phyloP scores from a whole-genome alignment of 73 alveolate species.

The Loxodes magnus region DNA sequence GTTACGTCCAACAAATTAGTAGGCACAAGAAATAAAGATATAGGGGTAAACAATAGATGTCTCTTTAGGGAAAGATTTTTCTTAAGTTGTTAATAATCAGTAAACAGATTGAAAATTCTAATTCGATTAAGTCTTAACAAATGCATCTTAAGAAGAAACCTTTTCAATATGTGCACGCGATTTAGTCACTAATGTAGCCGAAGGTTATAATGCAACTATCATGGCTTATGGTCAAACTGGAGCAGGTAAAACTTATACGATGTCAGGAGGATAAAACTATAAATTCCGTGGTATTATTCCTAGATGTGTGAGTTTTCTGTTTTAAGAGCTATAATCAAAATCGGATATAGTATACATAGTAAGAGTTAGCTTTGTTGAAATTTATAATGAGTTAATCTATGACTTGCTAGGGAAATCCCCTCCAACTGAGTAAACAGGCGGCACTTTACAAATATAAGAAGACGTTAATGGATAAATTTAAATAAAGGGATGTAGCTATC shows the following conservation, averaged over 20 bases:
- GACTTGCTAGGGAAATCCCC: conserved; percentile 14
- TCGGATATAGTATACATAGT: conserved; percentile 57
- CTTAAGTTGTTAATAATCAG: conserved; percentile 49
- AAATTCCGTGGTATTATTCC: conserved; percentile 81
- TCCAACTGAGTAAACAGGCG: neutral
- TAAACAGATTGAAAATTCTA: conserved; percentile 70
- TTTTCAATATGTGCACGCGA: conserved; percentile 34
- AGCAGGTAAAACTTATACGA: conserved; percentile 90
- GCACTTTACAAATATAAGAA: conserved; percentile 34
- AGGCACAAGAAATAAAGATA: conserved; percentile 78
- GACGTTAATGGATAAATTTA: conserved; percentile 76
- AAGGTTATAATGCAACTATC: conserved; percentile 85
- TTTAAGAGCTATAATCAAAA: conserved; percentile 54
- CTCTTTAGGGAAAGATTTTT: neutral
- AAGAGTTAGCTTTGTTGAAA: conserved; percentile 38
- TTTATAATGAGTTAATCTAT: conserved; percentile 24
- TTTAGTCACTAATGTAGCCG: conserved; percentile 41
- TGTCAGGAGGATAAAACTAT: conserved; percentile 63
- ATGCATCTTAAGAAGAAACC: conserved; percentile 54
- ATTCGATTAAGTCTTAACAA: conserved; percentile 64
- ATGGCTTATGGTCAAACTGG: conserved; percentile 90
- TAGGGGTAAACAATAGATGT: conserved; percentile 51
- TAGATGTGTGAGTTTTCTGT: conserved; percentile 53
- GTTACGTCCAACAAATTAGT: conserved; percentile 87
- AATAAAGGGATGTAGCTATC: conserved; percentile 79